phyloP scores from a whole-genome alignment of 2,329 filamentous ascomycete species.

The Ceratocystis huliohia region DNA sequence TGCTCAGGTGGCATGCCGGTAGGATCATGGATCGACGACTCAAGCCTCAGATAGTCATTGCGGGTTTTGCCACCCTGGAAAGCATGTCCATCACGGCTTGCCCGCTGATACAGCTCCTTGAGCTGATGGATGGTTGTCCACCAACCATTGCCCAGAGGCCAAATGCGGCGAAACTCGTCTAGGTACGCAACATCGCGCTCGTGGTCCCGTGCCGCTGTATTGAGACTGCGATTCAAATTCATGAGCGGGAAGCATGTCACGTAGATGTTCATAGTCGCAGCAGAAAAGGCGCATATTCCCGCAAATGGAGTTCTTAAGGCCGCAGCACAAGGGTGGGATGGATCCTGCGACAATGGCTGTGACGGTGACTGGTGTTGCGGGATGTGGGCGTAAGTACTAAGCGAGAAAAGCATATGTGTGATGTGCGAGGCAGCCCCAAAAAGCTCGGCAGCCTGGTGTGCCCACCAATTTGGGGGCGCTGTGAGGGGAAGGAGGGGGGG shows the following conservation, averaged over 20 bases:
- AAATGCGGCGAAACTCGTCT: constrained; percentile 4
- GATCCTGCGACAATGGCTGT: background rate
- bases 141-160: constrained; percentile 15
- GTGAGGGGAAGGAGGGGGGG: constrained; percentile 30
- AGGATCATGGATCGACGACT: constrained; percentile 19
- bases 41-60: constrained; percentile 15
- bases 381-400: constrained; percentile 23
- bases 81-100: constrained; percentile 11
- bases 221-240: constrained; percentile 27
- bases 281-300: constrained; percentile 36
- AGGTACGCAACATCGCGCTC: constrained; percentile 4
- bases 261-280: constrained; percentile 33
- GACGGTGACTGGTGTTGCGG: background rate
- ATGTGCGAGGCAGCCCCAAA: constrained; percentile 25
- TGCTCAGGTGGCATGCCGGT: constrained; percentile 9
- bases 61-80: constrained; percentile 13
- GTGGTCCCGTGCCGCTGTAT: background rate
- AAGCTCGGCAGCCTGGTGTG: constrained; percentile 29
- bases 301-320: constrained; percentile 32
- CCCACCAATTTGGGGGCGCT: constrained; percentile 32
- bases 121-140: constrained; percentile 9
- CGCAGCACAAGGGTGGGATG: background rate
- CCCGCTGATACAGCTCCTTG: constrained; percentile 11
- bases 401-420: constrained; percentile 7
- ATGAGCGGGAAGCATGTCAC: constrained; percentile 32